These are phyloP conservation scores for Chlorophyllum brunneum DNA, from an alignment of 768 basidiomycete genomes.

Conservation along the genomic window DNA sequence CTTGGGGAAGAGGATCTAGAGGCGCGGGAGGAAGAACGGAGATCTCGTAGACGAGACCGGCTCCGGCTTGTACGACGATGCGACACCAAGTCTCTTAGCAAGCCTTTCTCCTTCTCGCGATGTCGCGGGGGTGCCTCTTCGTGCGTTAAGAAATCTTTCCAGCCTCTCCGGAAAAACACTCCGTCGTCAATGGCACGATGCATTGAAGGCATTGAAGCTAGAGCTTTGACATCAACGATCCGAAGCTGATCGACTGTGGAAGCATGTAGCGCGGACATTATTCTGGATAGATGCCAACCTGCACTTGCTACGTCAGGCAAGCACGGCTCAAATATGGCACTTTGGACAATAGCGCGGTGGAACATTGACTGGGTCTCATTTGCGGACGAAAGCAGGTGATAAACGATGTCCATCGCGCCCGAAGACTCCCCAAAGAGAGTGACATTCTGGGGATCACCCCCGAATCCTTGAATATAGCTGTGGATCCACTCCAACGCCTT, in stretches of 20 bases:
- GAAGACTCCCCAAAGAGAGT: constrained; percentile 49
- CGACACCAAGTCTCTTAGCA: neutral
- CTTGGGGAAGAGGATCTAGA: constrained; percentile 7
- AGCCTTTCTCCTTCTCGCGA: constrained; percentile 6
- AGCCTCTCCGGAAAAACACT: constrained; percentile 59
- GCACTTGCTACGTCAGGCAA: constrained; percentile 56
- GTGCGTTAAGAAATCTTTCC: constrained; percentile 45
- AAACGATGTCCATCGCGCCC: constrained; percentile 56
- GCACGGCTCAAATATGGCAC: constrained; percentile 58
- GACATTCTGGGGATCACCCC: constrained; percentile 61
- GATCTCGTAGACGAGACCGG: constrained; percentile 16
- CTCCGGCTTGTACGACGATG: constrained; percentile 16
- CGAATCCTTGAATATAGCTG: constrained; percentile 56
- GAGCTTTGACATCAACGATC: constrained; percentile 49
- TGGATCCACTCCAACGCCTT: constrained; percentile 63
- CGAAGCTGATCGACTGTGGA: constrained; percentile 61
- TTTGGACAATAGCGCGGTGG: constrained; percentile 74
- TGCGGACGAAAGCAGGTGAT: constrained; percentile 57
- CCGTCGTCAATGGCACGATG: constrained; percentile 66
- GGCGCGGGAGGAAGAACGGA: constrained; percentile 14
- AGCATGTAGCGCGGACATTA: constrained; percentile 53
- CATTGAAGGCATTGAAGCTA: constrained; percentile 47
- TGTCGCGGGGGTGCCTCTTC: constrained; percentile 20
- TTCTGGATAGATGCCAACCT: constrained; percentile 64
- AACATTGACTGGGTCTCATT: constrained; percentile 63